Base-by-base conservation (phyloP, 148 eudicot species). In the Rhododendron ferrugineum region DNA sequence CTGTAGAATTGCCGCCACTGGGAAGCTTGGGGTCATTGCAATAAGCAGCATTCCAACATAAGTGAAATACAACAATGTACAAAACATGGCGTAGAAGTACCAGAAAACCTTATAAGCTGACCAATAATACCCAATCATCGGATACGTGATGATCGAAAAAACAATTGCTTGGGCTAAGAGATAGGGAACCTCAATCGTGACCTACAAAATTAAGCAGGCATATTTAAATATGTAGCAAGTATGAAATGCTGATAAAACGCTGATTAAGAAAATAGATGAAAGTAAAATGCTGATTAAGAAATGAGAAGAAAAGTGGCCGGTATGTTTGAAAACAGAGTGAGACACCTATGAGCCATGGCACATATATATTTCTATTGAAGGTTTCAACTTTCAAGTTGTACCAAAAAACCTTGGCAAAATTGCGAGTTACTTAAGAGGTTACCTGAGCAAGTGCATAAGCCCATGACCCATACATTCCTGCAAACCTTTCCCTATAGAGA, bases 1-100 rank as follows among this genome's bases (percentile, higher is more conserved):
- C 18, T 68, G 74, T 30, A 68, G 36, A 68, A 13, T 68, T 11
- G 74, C 74, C 18, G 74, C 74, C 74, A 68, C 6, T 30, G 74
- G 74, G 4, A 68, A 68, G 36, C 74, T 68, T 18, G 37, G 74
- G 4, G 74, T 68, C 37, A 68, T 68, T 68, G 74, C 74, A 13
- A 30, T 14, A 68, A 68, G 74, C 74, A 68, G 16, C 74, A 68
- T 68, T 68, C 74, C 74, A 83, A 94, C 18, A 85, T 90, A 94
- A 46, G 88, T 92, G 87, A 83, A 95, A 85, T 90, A 94, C 85
- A 93, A 44, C 78, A 93, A 74, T 44, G 98, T 88, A 82, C 93
- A 91, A 72, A 92, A 91, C 90, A 92, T 91, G 82, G 90, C 83
- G 62, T 91, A 94, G 78, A 89, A 91, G 87, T 93, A 94, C 93